Evolutionary conservation across 2,329 filamentous ascomycete genomes (phyloP).

Genomic region (Apiospora pterosperma): DNA sequence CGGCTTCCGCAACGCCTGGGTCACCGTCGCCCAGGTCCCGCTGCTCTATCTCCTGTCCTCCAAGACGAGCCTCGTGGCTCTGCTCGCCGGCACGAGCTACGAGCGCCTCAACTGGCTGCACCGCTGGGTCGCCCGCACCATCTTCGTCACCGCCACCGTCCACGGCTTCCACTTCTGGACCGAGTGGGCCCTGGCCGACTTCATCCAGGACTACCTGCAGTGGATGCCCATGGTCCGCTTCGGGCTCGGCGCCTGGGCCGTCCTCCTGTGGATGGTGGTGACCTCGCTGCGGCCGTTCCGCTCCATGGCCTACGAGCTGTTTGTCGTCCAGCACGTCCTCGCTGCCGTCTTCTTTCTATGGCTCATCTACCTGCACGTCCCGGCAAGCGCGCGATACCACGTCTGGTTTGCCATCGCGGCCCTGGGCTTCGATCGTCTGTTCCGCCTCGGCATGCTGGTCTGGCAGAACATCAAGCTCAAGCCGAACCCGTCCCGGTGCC

Average conservation of each 20-base stretch:
- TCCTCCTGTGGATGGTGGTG: slow-evolving; percentile 63
- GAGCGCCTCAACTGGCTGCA: slow-evolving; percentile 73
- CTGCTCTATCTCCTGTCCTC: slow-evolving; percentile 60
- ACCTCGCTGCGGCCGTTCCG: slow-evolving; percentile 62
- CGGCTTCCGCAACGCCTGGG: slow-evolving; percentile 66
- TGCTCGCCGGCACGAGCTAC: slow-evolving; percentile 60
- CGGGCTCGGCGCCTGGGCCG: slow-evolving; percentile 63
- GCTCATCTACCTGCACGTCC: slow-evolving; percentile 62
- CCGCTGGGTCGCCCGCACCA: slow-evolving; percentile 66
- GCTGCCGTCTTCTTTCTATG: slow-evolving; percentile 60
- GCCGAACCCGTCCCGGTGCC: slow-evolving; percentile 38
- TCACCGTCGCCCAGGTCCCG: slow-evolving; percentile 61
- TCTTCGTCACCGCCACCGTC: slow-evolving; percentile 64
- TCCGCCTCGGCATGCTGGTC: slow-evolving; percentile 43
- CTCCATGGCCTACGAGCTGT: slow-evolving; percentile 65
- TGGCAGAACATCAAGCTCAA: slow-evolving; percentile 50
- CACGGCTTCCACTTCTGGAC: slow-evolving; percentile 69
- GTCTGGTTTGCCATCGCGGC: slow-evolving; percentile 65
- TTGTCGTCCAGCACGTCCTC: slow-evolving; percentile 64
- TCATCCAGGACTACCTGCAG: slow-evolving; percentile 54
- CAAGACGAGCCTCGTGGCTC: slow-evolving; percentile 57
- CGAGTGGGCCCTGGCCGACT: slow-evolving; percentile 59
- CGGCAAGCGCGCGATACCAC: slow-evolving; percentile 54
- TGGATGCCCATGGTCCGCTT: slow-evolving; percentile 65
- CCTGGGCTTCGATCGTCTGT: slow-evolving; percentile 59